These are phyloP conservation scores for Bocquillonia castaneifolia DNA, from an alignment of 441 rosid genomes.

Conservation along the genomic window DNA sequence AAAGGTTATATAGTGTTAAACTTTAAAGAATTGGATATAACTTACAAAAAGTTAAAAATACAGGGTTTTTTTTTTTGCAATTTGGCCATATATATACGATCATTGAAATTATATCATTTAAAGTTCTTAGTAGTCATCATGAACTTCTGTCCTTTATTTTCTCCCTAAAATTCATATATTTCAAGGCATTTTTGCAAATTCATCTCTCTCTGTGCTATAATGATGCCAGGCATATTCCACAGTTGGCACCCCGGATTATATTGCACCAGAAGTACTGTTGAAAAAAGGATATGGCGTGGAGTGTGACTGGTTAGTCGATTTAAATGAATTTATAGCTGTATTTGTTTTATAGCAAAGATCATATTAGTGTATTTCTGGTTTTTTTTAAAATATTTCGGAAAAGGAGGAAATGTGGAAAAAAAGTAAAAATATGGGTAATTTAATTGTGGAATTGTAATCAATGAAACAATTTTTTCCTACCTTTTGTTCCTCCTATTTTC, in stretches of 20 bases:
- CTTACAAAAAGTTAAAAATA: too few relatives aligned
- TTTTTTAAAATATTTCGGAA: neutral
- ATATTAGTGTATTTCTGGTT: neutral
- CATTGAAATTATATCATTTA: neutral
- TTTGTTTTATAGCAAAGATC: neutral
- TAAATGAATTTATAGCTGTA: conserved; percentile 6
- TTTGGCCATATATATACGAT: too few relatives aligned
- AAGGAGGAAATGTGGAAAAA: neutral
- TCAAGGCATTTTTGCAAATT: conserved; percentile 15
- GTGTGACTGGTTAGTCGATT: conserved; percentile 77
- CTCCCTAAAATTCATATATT: neutral
- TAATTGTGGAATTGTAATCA: neutral
- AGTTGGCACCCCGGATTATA: conserved; percentile 97
- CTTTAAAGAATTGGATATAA: too few relatives aligned
- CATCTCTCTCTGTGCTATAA: conserved; percentile 22
- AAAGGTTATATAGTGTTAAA: too few relatives aligned
- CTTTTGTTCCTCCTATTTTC: neutral
- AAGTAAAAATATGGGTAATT: neutral
- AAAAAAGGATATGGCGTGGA: conserved; percentile 98
- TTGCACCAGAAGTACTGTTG: conserved; percentile 90
- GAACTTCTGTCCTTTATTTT: neutral
- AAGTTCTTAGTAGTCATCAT: neutral
- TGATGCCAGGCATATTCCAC: conserved; percentile 77
- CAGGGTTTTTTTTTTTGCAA: too few relatives aligned
- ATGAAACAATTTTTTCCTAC: neutral